Percentiles rank a stretch among this genome's conserved stretches.
These are phyloP conservation scores for Limtongozyma cylindracea DNA, from an alignment of 805 yeast species.

Conservation along the genomic window DNA sequence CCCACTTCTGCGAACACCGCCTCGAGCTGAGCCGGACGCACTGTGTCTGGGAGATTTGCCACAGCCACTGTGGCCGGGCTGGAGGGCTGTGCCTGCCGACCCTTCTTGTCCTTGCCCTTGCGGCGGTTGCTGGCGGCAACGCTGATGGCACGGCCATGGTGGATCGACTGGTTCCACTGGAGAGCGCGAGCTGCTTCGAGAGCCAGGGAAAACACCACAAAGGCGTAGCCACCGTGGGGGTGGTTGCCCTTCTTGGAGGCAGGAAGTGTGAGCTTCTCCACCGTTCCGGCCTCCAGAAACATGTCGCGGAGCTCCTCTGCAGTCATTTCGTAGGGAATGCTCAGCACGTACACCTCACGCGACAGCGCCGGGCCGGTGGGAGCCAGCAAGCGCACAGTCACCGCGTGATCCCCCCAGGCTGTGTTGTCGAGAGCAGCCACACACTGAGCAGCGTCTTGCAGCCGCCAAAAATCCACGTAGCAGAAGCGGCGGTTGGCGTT, in stretches of 20 bases:
- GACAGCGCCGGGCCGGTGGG: constrained; percentile 13
- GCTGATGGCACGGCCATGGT: constrained; percentile 20
- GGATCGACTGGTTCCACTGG: constrained; percentile 9
- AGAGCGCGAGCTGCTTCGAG: constrained; percentile 23
- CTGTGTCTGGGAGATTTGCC: constrained; percentile 8
- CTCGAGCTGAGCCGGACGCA: constrained; percentile 10
- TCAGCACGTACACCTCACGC: constrained; percentile 24
- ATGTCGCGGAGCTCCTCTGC: constrained; percentile 12
- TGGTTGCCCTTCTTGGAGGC: constrained; percentile 8
- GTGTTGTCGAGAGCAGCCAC: constrained; percentile 13
- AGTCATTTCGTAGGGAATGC: constrained; percentile 19
- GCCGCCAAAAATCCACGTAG: constrained; percentile 28
- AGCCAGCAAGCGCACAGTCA: constrained; percentile 9
- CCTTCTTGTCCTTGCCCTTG: constrained; percentile 1
- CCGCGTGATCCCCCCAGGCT: constrained; percentile 6
- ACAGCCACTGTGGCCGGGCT: constrained; percentile 4
- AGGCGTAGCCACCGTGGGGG: constrained; percentile 39
- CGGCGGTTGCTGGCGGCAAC: constrained; percentile 17
- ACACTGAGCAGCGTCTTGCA: constrained; percentile 19
- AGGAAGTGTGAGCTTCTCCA: constrained; percentile 28
- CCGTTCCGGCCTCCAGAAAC: constrained; percentile 23
- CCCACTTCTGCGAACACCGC: constrained; percentile 7
- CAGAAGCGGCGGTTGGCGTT: constrained; percentile 43
- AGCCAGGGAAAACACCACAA: constrained; percentile 19
- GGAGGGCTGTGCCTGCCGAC: constrained; percentile 2